Evolutionary conservation across 208 protist genomes (phyloP), one percentile per base, ranked within the genome.

Genomic region (Leishmania tropica): DNA sequence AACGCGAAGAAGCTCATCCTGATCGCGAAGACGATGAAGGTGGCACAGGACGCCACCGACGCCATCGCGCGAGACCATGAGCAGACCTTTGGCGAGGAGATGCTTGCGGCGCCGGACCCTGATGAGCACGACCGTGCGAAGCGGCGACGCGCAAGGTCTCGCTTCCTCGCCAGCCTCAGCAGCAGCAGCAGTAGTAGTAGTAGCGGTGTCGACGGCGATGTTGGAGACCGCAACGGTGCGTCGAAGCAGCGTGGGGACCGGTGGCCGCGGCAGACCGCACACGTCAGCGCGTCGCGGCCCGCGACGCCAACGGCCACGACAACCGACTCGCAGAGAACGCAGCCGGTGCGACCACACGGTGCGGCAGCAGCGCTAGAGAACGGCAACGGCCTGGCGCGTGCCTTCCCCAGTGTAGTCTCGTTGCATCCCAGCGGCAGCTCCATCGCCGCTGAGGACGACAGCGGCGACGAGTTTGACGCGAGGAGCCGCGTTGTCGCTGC

Each of bases 1-100:
- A 91, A 93, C 77, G 85, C 89, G 7, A 85, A 83, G 70, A 94
- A 95, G 84, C 76, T 94, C 10, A 85, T 96, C 28, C 47, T 96
- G 35, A 94, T 96, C 65, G 93, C 93, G 1, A 92, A 87, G 78
- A 87, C 87, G 47, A 78, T 91, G 54, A 80, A 90, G 65, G 81
- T 79, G 24, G 93, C 85, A 24, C 76, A 89, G 78, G 78, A 88
- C 31, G 93, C 87, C 17, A 88, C 87, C 37, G 42, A 83, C 15
- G 79, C 81, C 62, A 88, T 95, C 65, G 90, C 91, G 37, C 77
- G 80, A 45, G 81, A 83, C 67, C 91, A 85, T 76, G 83, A 83
- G 77, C 65, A 83, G 67, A 88, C 87, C 42, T 89, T 90, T 76
- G 91, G 89, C 5, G 89, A 93, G 78, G 86, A 93, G 78, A 88